phyloP scores from a whole-genome alignment of 148 eudicot genomes.

The Simmondsia chinensis region DNA sequence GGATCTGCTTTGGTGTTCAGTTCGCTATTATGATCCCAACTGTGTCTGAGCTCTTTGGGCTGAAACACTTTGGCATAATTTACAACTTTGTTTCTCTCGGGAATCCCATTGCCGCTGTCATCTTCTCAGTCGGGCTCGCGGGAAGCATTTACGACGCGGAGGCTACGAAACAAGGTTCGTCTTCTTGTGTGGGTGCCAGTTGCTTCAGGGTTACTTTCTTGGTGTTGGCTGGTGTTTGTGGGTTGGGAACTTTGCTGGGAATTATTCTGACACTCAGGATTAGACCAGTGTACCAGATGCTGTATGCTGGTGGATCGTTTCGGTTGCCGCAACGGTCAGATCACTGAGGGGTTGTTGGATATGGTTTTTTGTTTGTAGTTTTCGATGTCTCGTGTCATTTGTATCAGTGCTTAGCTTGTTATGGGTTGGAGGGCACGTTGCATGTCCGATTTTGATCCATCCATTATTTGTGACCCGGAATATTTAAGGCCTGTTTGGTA shows the following conservation, averaged over 20 bases:
- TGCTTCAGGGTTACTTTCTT: conserved; percentile 84
- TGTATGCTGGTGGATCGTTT: conserved; percentile 79
- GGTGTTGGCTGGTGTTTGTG: conserved; percentile 63
- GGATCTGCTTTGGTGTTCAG: conserved; percentile 87
- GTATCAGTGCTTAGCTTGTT: too few relatives aligned
- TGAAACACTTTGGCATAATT: conserved; percentile 78
- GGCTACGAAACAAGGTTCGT: conserved; percentile 55
- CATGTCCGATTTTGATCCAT: too few relatives aligned
- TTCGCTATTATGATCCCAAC: conserved; percentile 93
- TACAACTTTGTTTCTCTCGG: conserved; percentile 83
- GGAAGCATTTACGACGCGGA: conserved; percentile 77
- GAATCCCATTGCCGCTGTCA: conserved; percentile 76
- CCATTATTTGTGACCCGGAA: too few relatives aligned
- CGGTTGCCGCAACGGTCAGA: conserved; percentile 39
- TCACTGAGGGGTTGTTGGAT: too few relatives aligned
- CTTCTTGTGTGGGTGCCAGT: conserved; percentile 60
- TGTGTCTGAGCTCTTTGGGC: conserved; percentile 80
- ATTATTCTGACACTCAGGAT: conserved; percentile 62
- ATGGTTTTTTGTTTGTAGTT: too few relatives aligned
- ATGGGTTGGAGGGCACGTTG: too few relatives aligned
- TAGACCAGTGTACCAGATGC: conserved; percentile 80
- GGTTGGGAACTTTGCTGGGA: conserved; percentile 58
- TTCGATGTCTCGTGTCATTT: too few relatives aligned
- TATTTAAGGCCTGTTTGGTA: too few relatives aligned
- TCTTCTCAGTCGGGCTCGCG: conserved; percentile 80